Conservation (phyloP, 495 filamentous ascomycete genomes). For the Aspergillus mulundensis region DNA sequence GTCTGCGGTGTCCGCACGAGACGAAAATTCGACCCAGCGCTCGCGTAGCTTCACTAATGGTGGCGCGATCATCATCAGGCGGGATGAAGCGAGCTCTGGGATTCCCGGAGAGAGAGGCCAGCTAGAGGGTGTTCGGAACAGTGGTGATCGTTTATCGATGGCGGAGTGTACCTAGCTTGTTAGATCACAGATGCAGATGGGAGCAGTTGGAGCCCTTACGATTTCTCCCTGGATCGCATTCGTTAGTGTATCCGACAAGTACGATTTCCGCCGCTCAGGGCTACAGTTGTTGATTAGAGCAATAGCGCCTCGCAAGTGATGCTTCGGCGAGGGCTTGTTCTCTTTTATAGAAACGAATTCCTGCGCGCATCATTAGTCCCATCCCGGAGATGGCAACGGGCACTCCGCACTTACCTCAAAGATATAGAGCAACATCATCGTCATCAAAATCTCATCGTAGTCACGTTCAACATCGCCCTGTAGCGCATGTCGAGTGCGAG, state of each 20-base stretch:
- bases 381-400: neutral
- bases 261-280: constrained; percentile 12
- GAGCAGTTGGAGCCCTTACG: constrained; percentile 17
- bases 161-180: constrained; percentile 26
- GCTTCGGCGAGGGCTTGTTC: constrained; percentile 19
- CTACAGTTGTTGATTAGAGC: constrained; percentile 29
- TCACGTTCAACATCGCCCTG: constrained; percentile 42
- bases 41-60: constrained; percentile 28
- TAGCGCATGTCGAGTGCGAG: constrained; percentile 50
- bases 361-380: constrained; percentile 12
- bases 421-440: constrained; percentile 58
- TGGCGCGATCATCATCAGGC: constrained; percentile 24
- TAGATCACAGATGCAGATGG: constrained; percentile 1
- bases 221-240: constrained; percentile 32
- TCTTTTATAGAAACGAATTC: constrained; percentile 31
- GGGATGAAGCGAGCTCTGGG: constrained; percentile 16
- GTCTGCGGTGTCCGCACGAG: neutral
- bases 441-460: constrained; percentile 55
- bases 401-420: constrained; percentile 51
- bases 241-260: constrained; percentile 18
- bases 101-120: constrained; percentile 25
- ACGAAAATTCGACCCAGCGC: constrained; percentile 20
- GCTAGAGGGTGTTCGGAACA: constrained; percentile 25
- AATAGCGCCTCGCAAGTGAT: constrained; percentile 33
- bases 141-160: constrained; percentile 18